phyloP scores from a whole-genome alignment of 306 rosid species.

The Lathyrus sativus region DNA sequence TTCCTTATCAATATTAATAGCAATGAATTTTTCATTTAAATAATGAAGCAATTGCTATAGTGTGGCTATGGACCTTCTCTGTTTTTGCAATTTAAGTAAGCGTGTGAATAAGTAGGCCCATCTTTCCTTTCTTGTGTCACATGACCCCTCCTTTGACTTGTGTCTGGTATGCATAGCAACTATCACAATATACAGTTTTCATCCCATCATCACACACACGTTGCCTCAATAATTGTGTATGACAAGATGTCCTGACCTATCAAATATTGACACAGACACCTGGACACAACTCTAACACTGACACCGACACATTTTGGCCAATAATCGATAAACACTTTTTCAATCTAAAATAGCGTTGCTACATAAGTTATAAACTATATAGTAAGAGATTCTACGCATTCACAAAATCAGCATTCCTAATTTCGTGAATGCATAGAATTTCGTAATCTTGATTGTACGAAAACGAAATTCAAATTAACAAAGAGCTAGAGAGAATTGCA shows the following conservation, averaged over 20 bases:
- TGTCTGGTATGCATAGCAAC: conserved; percentile 23
- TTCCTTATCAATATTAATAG: conserved; percentile 9
- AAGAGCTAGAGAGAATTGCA: background rate
- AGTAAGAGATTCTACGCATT: background rate
- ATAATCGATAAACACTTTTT: background rate
- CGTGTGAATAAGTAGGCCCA: conserved; percentile 38
- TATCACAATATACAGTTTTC: conserved; percentile 20
- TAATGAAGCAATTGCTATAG: conserved; percentile 1
- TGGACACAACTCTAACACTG: background rate
- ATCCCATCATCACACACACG: conserved; percentile 35
- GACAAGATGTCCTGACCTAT: conserved; percentile 23
- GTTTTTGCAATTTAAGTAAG: conserved; percentile 15
- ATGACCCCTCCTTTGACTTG: conserved; percentile 37
- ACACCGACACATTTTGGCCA: background rate
- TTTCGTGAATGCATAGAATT: background rate
- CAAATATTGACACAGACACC: background rate
- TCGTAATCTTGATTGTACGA: rapidly evolving
- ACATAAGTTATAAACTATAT: background rate
- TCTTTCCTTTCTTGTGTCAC: conserved; percentile 24
- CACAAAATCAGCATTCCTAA: background rate
- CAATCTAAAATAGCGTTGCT: background rate
- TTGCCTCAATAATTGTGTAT: conserved; percentile 31
- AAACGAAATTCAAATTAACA: background rate
- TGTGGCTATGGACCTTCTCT: conserved; percentile 35
- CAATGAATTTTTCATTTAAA: background rate